A percentile compares a stretch with the other conserved stretches of the same genome.
phyloP scores from a whole-genome alignment of 345 rosid genomes.

The Euphorbia peplus region DNA sequence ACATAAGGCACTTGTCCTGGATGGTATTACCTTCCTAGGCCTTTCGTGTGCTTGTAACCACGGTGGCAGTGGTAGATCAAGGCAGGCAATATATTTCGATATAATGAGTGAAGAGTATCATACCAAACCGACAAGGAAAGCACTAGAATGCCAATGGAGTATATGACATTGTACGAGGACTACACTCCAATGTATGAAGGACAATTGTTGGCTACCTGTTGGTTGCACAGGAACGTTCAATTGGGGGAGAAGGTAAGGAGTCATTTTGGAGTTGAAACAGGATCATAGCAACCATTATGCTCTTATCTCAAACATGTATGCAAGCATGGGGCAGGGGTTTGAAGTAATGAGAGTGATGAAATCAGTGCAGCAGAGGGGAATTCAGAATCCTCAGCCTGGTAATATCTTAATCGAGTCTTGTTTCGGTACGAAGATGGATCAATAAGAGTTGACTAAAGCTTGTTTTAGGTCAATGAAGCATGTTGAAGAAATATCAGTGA shows the following conservation, averaged over 20 bases:
- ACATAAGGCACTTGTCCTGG: constrained; percentile 25
- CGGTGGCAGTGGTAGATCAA: constrained; percentile 43
- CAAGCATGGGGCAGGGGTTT: constrained; percentile 35
- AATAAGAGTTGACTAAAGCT: no score
- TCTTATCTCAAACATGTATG: constrained; percentile 38
- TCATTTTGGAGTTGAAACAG: constrained; percentile 31
- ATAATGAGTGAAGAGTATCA: constrained; percentile 29
- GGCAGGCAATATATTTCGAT: constrained; percentile 38
- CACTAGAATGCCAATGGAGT: constrained; percentile 35
- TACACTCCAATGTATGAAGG: no score
- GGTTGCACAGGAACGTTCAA: constrained; percentile 32
- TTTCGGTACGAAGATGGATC: not conserved
- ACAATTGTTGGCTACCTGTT: constrained; percentile 36
- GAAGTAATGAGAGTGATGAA: constrained; percentile 28
- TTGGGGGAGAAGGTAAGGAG: constrained; percentile 29
- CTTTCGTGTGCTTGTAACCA: constrained; percentile 41
- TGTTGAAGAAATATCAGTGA: no score
- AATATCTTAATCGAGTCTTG: constrained; percentile 20
- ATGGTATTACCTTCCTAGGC: constrained; percentile 42
- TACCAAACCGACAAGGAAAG: constrained; percentile 35
- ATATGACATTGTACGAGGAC: constrained; percentile 32
- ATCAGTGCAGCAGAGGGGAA: constrained; percentile 24
- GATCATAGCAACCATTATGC: constrained; percentile 39
- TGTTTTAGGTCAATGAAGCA: no score
- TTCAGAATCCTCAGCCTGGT: constrained; percentile 39